Conservation (phyloP, 148 eudicot genomes). For the Nyssa sinensis region DNA sequence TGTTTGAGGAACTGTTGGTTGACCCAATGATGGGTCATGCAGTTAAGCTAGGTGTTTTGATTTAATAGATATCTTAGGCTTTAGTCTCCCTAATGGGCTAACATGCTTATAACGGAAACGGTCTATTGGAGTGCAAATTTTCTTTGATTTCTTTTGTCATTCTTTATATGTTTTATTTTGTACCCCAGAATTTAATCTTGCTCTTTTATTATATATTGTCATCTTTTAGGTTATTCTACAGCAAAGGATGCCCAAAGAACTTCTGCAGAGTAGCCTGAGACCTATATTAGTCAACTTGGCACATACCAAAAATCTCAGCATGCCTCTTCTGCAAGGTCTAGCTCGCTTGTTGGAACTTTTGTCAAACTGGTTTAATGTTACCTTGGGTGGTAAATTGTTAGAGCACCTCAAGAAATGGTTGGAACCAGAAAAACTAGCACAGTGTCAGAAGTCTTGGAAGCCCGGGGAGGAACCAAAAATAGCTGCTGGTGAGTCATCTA, state of each 20-base stretch:
- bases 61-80: no score
- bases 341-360: conserved; percentile 95
- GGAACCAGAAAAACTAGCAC: conserved; percentile 97
- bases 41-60: not conserved
- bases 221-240: conserved; percentile 72
- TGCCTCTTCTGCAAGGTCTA: conserved; percentile 97
- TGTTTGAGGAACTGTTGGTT: not conserved
- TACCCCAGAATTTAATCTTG: not conserved
- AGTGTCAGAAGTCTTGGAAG: conserved; percentile 91
- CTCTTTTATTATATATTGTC: conserved; percentile 10
- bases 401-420: conserved; percentile 97
- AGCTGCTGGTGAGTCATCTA: conserved; percentile 70
- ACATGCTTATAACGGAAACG: not conserved
- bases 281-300: conserved; percentile 94
- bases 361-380: conserved; percentile 95
- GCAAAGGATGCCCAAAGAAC: conserved; percentile 99
- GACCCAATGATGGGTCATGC: not conserved
- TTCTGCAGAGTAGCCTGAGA: conserved; percentile 92
- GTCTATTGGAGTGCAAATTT: not conserved
- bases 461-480: conserved; percentile 98
- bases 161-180: not conserved
- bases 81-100: not conserved
- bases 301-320: conserved; percentile 88
- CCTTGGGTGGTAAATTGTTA: conserved; percentile 86
- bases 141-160: not conserved